These are phyloP conservation scores for Clavulina sp. DNA, from an alignment of 768 basidiomycete genomes.

Conservation along the genomic window DNA sequence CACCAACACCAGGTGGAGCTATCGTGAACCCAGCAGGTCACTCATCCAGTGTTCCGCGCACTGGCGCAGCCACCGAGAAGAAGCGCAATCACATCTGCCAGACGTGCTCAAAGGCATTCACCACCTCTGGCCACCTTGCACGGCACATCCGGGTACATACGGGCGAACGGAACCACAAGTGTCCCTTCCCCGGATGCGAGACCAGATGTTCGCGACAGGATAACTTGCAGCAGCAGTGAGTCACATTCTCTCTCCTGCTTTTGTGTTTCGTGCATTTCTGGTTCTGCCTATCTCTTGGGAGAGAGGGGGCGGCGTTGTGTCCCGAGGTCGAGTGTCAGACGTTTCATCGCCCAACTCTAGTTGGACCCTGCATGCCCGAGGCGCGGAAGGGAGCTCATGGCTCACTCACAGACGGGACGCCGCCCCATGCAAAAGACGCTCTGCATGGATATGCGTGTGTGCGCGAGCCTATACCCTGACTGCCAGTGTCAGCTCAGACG, in stretches of 20 bases:
- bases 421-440: too few relatives aligned
- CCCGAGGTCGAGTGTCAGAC: background rate
- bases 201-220: conserved; percentile 82
- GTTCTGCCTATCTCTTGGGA: background rate
- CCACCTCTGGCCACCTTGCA: conserved; percentile 77
- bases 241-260: conserved; percentile 9
- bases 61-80: conserved; percentile 19
- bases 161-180: conserved; percentile 81
- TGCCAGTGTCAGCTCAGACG: too few relatives aligned
- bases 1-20: too few relatives aligned
- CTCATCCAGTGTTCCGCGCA: too few relatives aligned
- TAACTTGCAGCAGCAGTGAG: conserved; percentile 54
- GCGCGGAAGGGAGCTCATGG: background rate
- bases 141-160: conserved; percentile 83
- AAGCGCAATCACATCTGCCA: conserved; percentile 39
- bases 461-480: too few relatives aligned
- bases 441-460: too few relatives aligned
- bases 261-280: background rate
- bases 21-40: too few relatives aligned
- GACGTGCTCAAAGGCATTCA: conserved; percentile 63
- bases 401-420: too few relatives aligned
- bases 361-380: background rate
- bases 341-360: background rate
- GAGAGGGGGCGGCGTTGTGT: background rate
- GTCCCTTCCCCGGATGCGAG: conserved; percentile 90